Conservation (phyloP, 169 alveolate genomes). For the Perkinsus marinus region DNA sequence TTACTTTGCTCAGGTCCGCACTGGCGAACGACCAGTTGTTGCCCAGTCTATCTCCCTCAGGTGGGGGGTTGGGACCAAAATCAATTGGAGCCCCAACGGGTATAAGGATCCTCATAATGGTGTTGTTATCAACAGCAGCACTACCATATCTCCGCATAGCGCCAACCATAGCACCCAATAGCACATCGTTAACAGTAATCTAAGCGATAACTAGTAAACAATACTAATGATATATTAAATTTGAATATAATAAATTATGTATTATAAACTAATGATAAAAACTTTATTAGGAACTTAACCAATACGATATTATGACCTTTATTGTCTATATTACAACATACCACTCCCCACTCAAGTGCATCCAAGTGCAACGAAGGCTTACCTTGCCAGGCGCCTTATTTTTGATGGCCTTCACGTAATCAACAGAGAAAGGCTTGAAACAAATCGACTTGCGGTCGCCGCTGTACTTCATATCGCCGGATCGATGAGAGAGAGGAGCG, state of each 20-base stretch:
- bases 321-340: no score
- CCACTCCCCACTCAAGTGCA: no score
- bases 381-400: neutral
- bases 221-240: no score
- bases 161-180: neutral
- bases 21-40: neutral
- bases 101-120: neutral
- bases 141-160: neutral
- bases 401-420: neutral
- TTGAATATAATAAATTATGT: no score
- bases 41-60: neutral
- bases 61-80: neutral
- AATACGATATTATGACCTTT: no score
- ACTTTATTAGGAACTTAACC: no score
- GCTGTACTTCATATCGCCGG: neutral
- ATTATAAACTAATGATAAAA: no score
- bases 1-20: neutral
- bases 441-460: neutral
- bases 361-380: no score
- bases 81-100: neutral
- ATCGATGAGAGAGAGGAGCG: neutral
- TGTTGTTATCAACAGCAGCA: neutral
- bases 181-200: neutral
- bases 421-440: neutral
- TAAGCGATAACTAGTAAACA: no score